Evolutionary conservation across 1,284 basidiomycete genomes (phyloP).

Genomic region (Sanghuangporus sanghuang): DNA sequence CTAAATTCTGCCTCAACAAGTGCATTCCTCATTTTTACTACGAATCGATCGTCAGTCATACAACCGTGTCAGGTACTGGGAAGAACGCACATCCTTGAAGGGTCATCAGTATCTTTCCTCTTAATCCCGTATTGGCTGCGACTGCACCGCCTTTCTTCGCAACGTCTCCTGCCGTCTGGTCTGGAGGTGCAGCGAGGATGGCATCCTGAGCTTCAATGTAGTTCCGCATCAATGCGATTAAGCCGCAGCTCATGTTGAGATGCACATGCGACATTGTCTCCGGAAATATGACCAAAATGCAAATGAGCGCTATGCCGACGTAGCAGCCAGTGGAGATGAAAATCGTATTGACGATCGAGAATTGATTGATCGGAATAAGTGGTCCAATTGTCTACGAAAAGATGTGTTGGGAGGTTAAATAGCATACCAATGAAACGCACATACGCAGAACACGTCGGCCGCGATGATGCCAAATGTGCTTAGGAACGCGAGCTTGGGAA

Average conservation of each 20-base stretch:
- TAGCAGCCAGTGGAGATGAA: constrained; percentile 57
- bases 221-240: constrained; percentile 22
- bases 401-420: neutral
- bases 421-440: constrained; percentile 17
- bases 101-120: neutral
- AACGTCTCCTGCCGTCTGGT: neutral
- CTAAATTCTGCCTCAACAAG: constrained; percentile 49
- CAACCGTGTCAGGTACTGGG: neutral
- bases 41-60: neutral
- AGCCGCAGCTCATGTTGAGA: constrained; percentile 28
- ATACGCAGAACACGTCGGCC: constrained; percentile 56
- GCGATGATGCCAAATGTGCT: constrained; percentile 56
- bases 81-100: constrained; percentile 1
- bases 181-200: neutral
- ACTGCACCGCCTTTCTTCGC: neutral
- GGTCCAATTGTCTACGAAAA: constrained; percentile 40
- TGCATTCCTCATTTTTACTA: neutral
- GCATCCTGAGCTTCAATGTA: neutral
- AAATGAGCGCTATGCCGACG: constrained; percentile 51
- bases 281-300: constrained; percentile 65
- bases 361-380: constrained; percentile 61
- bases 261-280: constrained; percentile 58
- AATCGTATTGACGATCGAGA: constrained; percentile 54
- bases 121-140: neutral
- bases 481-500: constrained; percentile 54